Base-by-base conservation (phyloP, 1,284 basidiomycete species). In the Mycosarcoma mackinlayi region DNA sequence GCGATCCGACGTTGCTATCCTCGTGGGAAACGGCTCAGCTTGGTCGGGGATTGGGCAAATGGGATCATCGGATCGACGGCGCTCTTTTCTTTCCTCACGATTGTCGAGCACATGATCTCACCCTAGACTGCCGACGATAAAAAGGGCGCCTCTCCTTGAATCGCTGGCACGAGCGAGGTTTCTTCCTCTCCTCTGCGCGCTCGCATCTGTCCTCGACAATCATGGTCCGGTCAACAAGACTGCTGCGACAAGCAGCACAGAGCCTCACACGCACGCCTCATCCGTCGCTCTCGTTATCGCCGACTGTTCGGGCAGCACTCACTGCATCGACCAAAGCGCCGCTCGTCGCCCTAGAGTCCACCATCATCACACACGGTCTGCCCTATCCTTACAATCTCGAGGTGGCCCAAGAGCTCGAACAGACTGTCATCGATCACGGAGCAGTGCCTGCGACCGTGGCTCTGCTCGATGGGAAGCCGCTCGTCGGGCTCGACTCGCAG, bases 381-480 rank as follows among this genome's bases (percentile, higher is more conserved):
- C 81, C 80, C 3, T 62, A 88, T 72, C 93, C 94, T 0, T 86
- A 86, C 41, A 96, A 94, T 78, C 84, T 91, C 16, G 85, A 89
- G 30, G 89, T 91, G 14, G 90, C 92, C 0, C 85, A 85, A 23
- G 89, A 89, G 7, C 86, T 94, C 18, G 93, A 96, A 82, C 81
- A 83, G 10, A 90, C 92, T 52, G 89, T 98, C n/a, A 86, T 92
- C 66, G 86, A 87, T 7, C 87, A 88, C 31, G 91, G 91, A 4
- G 89, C 90, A 9, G 86, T 91, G 14, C 96, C 96, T 2, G 94
- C 95, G 0, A 97, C 94, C 0, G 91, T 98, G 62, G 95, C 91
- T 4, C 83, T 99, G 37, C 85, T 98, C 31, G 86, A 86, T 28
- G 95, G 95, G 8, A 87, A 89, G 25, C 87, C 96, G 63, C 92